Evolutionary conservation across 2,329 filamentous ascomycete species (phyloP).

Genomic region (Celoporthe dispersa): DNA sequence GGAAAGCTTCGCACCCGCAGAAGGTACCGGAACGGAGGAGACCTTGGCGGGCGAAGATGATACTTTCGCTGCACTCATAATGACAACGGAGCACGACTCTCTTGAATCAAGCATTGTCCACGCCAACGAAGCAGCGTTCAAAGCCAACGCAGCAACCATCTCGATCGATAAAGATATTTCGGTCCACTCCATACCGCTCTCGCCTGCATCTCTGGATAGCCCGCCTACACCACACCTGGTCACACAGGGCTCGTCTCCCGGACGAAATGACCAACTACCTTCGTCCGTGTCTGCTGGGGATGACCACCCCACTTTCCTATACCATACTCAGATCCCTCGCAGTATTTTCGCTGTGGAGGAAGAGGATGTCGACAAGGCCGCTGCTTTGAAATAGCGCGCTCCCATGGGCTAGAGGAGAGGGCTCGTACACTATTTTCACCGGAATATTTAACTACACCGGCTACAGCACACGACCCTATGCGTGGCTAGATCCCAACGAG

Average conservation of each 20-base stretch:
- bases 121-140: not conserved
- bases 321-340: not conserved
- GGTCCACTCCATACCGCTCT: not conserved
- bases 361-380: not conserved
- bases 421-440: not conserved
- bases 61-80: not conserved
- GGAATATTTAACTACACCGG: not conserved
- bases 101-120: not conserved
- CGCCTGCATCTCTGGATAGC: not conserved
- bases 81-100: not conserved
- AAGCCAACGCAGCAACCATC: not conserved
- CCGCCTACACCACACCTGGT: not conserved
- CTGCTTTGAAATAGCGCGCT: not conserved
- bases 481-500: not conserved
- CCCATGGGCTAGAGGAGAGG: not conserved
- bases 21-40: not conserved
- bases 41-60: not conserved
- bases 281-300: not conserved
- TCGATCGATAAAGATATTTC: not conserved
- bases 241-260: not conserved
- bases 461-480: not conserved
- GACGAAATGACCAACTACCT: not conserved
- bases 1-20: not conserved
- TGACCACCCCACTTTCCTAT: not conserved
- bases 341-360: not conserved